These are phyloP conservation scores for Leccinum imitatum DNA, from an alignment of 768 basidiomycete genomes.

Conservation along the genomic window DNA sequence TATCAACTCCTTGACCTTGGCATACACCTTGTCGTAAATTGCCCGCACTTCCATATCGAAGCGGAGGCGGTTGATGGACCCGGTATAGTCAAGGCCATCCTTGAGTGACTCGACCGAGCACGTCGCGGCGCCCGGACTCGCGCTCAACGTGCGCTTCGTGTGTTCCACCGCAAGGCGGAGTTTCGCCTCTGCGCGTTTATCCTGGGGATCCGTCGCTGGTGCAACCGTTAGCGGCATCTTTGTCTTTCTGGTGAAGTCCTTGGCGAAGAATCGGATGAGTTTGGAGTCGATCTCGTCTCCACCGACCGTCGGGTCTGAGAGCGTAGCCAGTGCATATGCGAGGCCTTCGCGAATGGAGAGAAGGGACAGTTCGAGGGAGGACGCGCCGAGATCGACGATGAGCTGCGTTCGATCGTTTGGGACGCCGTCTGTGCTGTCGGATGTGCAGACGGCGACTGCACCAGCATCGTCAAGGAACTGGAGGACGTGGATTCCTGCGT, in stretches of 20 bases:
- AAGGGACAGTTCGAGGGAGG: conserved; percentile 65
- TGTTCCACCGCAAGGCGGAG: conserved; percentile 90
- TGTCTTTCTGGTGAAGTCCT: conserved; percentile 97
- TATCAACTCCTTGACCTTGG: conserved; percentile 53
- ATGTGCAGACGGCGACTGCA: conserved; percentile 61
- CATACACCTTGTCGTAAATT: conserved; percentile 57
- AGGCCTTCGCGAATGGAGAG: conserved; percentile 78
- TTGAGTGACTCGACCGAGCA: conserved; percentile 94
- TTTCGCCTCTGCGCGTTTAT: conserved; percentile 90
- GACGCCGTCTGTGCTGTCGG: conserved; percentile 42
- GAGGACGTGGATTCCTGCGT: conserved; percentile 80
- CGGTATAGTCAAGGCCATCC: conserved; percentile 89
- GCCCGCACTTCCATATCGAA: conserved; percentile 60
- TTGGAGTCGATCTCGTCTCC: conserved; percentile 77
- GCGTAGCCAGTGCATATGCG: conserved; percentile 57
- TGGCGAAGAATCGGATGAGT: conserved; percentile 87
- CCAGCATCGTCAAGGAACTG: conserved; percentile 88
- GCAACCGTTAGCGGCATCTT: conserved; percentile 68
- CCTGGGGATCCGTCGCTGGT: conserved; percentile 54
- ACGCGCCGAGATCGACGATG: conserved; percentile 78
- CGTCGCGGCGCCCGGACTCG: conserved; percentile 82
- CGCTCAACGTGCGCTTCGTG: conserved; percentile 90
- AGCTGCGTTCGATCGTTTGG: conserved; percentile 71
- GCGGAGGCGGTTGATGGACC: conserved; percentile 56
- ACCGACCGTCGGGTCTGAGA: conserved; percentile 46